Evolutionary conservation across 257 asterid genomes (phyloP).

Genomic region (Craterostigma plantagineum): DNA sequence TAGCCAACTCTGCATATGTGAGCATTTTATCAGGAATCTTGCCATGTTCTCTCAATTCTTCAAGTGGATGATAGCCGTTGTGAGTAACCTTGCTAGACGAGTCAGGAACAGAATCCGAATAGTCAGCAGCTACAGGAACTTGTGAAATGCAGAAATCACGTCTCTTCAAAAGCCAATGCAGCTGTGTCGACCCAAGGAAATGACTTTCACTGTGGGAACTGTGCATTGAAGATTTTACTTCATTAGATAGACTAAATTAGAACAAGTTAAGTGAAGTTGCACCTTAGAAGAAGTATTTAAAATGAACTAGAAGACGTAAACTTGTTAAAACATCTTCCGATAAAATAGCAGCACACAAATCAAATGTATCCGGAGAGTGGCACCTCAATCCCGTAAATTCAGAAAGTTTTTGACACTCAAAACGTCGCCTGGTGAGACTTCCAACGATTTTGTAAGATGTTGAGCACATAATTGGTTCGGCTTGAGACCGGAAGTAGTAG

Average conservation of each 20-base stretch:
- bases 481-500: constrained; percentile 27
- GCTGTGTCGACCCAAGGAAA: constrained; percentile 31
- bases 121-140: constrained; percentile 69
- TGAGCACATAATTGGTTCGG: constrained; percentile 41
- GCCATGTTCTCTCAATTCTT: constrained; percentile 37
- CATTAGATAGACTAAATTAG: no score
- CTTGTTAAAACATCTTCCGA: no score
- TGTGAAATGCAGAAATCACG: constrained; percentile 25
- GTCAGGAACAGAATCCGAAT: constrained; percentile 70
- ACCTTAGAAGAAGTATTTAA: no score
- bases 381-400: constrained; percentile 45
- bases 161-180: constrained; percentile 24
- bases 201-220: constrained; percentile 39
- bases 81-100: constrained; percentile 30
- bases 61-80: constrained; percentile 65
- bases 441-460: constrained; percentile 22
- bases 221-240: no score
- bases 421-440: constrained; percentile 24
- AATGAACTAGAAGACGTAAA: no score
- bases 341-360: no score
- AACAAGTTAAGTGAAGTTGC: no score
- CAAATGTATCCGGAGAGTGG: no score
- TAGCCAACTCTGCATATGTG: constrained; percentile 57
- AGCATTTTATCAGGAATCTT: constrained; percentile 33
- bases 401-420: constrained; percentile 27